Percentiles rank a stretch among this genome's conserved stretches.
These are phyloP conservation scores for Ambrosiella cleistominuta DNA, from an alignment of 2,329 filamentous ascomycete genomes.

Conservation along the genomic window DNA sequence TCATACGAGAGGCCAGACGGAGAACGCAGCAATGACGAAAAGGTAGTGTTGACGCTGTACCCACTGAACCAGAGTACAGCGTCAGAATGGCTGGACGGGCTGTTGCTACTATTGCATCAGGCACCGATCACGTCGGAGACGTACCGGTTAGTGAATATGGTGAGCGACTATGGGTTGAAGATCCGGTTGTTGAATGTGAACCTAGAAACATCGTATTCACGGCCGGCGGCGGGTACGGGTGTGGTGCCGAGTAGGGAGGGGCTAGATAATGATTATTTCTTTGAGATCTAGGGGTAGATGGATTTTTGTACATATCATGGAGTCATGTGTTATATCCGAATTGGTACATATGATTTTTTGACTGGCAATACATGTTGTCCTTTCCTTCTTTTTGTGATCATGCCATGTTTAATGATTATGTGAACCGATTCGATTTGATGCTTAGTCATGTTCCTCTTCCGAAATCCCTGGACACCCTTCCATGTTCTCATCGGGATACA, in stretches of 20 bases:
- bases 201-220: slow-evolving; percentile 59
- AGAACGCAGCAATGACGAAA: slow-evolving; percentile 36
- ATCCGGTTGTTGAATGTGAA: slow-evolving; percentile 82
- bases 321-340: neutral
- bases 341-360: neutral
- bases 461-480: slow-evolving; percentile 76
- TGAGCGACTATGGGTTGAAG: slow-evolving; percentile 81
- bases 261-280: slow-evolving; percentile 85
- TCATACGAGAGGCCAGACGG: slow-evolving; percentile 37
- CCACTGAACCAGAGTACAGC: slow-evolving; percentile 67
- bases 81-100: slow-evolving; percentile 89
- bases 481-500: slow-evolving; percentile 56
- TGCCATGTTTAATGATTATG: too few species aligned
- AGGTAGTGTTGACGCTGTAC: slow-evolving; percentile 64
- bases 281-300: slow-evolving; percentile 37
- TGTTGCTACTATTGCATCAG: slow-evolving; percentile 89
- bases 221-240: slow-evolving; percentile 49
- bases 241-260: slow-evolving; percentile 67
- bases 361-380: too few species aligned
- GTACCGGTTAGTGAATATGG: slow-evolving; percentile 68
- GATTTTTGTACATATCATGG: neutral
- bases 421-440: too few species aligned
- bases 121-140: slow-evolving; percentile 95
- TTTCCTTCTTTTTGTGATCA: too few species aligned
- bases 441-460: slow-evolving; percentile 59